Conservation (phyloP, 306 rosid species). For the Pueraria montana region DNA sequence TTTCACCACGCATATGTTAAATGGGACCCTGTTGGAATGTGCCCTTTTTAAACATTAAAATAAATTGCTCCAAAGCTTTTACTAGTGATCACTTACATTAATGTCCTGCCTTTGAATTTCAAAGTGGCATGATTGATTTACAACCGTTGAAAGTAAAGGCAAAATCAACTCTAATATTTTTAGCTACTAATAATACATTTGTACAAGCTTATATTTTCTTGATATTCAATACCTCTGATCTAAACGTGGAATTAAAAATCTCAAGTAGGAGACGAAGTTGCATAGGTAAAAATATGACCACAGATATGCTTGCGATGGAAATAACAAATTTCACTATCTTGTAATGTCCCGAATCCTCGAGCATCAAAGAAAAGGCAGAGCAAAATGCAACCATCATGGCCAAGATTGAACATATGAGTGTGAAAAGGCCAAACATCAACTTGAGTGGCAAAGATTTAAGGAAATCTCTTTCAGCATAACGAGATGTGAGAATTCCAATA, state of each 20-base stretch:
- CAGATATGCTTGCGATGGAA: slow-evolving; percentile 12
- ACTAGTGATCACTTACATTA: not conserved
- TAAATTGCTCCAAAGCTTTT: too few species aligned
- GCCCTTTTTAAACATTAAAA: too few species aligned
- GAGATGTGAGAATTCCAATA: not conserved
- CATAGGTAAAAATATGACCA: not conserved
- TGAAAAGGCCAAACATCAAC: not conserved
- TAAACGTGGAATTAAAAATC: slow-evolving; percentile 11
- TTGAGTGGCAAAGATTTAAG: not conserved
- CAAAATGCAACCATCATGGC: not conserved
- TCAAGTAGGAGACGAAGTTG: slow-evolving; percentile 11
- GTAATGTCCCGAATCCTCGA: not conserved
- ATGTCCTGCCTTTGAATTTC: not conserved
- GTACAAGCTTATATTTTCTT: not conserved
- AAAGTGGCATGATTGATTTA: not conserved
- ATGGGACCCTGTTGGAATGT: too few species aligned
- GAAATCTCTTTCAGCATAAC: not conserved
- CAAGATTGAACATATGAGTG: not conserved
- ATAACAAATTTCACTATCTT: not conserved
- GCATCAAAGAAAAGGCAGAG: slow-evolving; percentile 1
- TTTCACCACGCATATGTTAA: too few species aligned
- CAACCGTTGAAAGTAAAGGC: not conserved
- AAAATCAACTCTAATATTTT: not conserved
- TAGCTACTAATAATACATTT: not conserved
- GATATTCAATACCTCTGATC: slow-evolving; percentile 4